Evolutionary conservation across 805 yeast genomes (phyloP), one percentile per base, ranked within the genome.

Genomic region (Candida krabiensis): DNA sequence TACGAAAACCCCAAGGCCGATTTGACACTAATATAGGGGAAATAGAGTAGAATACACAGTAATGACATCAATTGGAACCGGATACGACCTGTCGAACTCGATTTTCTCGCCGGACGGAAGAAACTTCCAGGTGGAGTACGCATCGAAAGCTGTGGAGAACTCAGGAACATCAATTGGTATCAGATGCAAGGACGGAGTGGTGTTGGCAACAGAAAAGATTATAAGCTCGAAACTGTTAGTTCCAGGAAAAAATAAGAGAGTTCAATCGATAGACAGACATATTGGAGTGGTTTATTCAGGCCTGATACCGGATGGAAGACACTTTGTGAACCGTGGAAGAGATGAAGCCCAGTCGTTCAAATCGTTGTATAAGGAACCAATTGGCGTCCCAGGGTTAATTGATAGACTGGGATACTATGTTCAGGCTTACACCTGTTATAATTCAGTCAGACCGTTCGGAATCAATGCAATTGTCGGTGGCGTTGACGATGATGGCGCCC

Each of bases 371-470:
- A 83, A 85, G 58, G 80, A 75, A 38, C 80, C 87, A 21, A 82
- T 90, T 43, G 79, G 90, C 4, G 74, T 91, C 29, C 83, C 91
- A 25, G 83, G 87, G 32, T 76, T 95, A 51, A 82, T 88, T 64
- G 90, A 85, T 55, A 82, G 95, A 56, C 67, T 93, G 53, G 96
- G 97, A 11, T 80, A 84, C 53, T 91, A 86, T 60, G 95, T 88
- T 16, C 98, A 91, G 66, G 95, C 95, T 31, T 88, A 88, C 66
- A 93, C 99, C 3, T 78, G 96, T 58, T 93, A 90, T 68, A 88
- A 86, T 62, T 90, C 97, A 23, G 99, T 93, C 9, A 84, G 99
- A 66, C 99, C 99, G 16, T 93, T 93, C 64, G 99, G 99, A 39
- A 79, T 95, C 44, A 80, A 88, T 38, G 80, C 96, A 9, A 90